Conservation (phyloP, 2,329 filamentous ascomycete species). For the Oidium heveae region DNA sequence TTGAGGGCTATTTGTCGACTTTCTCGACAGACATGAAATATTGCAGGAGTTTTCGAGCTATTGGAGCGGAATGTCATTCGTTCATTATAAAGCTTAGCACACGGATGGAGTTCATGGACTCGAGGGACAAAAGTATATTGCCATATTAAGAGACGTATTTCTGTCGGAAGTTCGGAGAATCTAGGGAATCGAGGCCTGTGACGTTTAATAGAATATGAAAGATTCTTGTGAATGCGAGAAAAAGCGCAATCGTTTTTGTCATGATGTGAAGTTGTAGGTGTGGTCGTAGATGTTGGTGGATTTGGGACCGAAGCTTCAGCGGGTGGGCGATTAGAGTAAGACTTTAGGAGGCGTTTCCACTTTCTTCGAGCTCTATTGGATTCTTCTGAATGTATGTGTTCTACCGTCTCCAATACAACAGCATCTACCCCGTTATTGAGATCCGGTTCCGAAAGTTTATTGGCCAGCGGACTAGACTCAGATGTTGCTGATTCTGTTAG, state of each 20-base stretch:
- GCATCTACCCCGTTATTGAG: too few relatives aligned
- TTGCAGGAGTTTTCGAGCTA: conserved; percentile 7
- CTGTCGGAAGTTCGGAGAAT: conserved; percentile 9
- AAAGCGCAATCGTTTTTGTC: not conserved
- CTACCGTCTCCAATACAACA: too few relatives aligned
- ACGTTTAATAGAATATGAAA: conserved; percentile 4
- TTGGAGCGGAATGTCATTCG: conserved; percentile 14
- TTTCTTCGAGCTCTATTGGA: too few relatives aligned
- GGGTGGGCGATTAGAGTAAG: too few relatives aligned
- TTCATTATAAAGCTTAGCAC: conserved; percentile 11
- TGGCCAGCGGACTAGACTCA: too few relatives aligned
- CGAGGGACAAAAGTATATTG: conserved; percentile 6
- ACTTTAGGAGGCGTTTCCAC: too few relatives aligned
- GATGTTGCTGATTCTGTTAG: too few relatives aligned
- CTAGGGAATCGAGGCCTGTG: conserved; percentile 4
- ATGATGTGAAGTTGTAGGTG: too few relatives aligned
- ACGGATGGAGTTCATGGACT: conserved; percentile 13
- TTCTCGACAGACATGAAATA: conserved; percentile 10
- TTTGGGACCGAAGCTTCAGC: too few relatives aligned
- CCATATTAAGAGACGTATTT: conserved; percentile 12
- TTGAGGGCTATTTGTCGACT: conserved; percentile 8
- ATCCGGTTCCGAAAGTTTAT: too few relatives aligned
- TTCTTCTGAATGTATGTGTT: too few relatives aligned
- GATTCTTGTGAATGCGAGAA: not conserved
- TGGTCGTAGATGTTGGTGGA: too few relatives aligned